phyloP scores from a whole-genome alignment of 2,329 filamentous ascomycete species.

The Fusarium sp. region DNA sequence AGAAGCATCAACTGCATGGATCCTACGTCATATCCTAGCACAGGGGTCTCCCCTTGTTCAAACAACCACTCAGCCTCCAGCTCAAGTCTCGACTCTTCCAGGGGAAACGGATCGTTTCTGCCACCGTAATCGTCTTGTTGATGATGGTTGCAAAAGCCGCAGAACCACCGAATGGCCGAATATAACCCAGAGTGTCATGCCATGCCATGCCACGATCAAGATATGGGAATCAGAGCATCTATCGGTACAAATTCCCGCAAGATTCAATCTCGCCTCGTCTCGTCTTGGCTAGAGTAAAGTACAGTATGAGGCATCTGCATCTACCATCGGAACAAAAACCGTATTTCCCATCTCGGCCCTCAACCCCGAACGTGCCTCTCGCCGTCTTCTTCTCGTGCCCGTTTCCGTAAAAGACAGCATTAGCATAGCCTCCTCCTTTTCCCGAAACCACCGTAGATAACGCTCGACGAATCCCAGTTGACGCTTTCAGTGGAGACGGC shows the following conservation, averaged over 20 bases:
- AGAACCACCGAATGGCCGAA: conserved; percentile 36
- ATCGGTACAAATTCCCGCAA: conserved; percentile 6
- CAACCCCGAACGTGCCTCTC: conserved; percentile 16
- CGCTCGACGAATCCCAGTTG: conserved; percentile 22
- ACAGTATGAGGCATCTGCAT: neutral
- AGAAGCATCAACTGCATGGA: conserved; percentile 24
- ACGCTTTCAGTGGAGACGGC: conserved; percentile 1
- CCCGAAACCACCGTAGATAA: conserved; percentile 26
- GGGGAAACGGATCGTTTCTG: conserved; percentile 32
- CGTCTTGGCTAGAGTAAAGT: too few species aligned
- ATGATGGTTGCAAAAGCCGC: conserved; percentile 2
- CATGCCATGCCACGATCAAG: conserved; percentile 9
- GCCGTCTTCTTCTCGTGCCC: conserved; percentile 7
- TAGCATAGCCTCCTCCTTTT: conserved; percentile 25
- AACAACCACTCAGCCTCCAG: conserved; percentile 14
- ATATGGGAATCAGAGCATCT: conserved; percentile 4
- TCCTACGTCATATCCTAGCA: conserved; percentile 36
- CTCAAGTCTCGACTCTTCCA: conserved; percentile 7
- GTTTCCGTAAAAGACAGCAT: conserved; percentile 20
- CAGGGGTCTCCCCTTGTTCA: conserved; percentile 8
- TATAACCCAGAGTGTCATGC: conserved; percentile 2
- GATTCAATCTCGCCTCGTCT: neutral
- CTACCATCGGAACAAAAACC: too few species aligned
- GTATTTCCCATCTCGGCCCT: conserved; percentile 15
- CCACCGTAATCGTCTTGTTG: conserved; percentile 27